Evolutionary conservation across 2,329 filamentous ascomycete genomes (phyloP).

Genomic region (Plectosphaerella sp.): DNA sequence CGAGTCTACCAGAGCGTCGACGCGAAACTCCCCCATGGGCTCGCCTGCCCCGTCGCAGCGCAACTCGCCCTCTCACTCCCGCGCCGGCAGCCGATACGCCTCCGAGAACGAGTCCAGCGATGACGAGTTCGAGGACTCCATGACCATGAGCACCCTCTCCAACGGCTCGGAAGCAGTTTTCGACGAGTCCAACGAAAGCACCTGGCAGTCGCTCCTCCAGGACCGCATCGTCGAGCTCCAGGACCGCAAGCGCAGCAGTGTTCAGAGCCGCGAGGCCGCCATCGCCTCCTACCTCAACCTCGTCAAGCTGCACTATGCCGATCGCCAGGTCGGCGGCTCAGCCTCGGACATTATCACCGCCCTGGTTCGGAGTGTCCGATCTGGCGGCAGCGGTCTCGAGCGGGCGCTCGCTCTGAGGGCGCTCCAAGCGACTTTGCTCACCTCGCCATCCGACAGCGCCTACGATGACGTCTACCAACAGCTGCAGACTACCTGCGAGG

Average conservation of each 20-base stretch:
- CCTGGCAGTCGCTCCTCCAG: slow-evolving; percentile 59
- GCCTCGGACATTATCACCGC: slow-evolving; percentile 59
- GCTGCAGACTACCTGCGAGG: slow-evolving; percentile 60
- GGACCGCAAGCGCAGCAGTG: slow-evolving; percentile 72
- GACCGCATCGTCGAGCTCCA: slow-evolving; percentile 68
- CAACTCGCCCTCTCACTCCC: slow-evolving; percentile 55
- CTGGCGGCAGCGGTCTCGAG: slow-evolving; percentile 65
- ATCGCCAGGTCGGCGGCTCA: slow-evolving; percentile 54
- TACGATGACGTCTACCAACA: slow-evolving; percentile 57
- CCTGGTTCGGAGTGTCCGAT: slow-evolving; percentile 66
- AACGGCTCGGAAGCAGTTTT: slow-evolving; percentile 46
- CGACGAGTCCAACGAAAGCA: slow-evolving; percentile 46
- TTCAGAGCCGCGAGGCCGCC: slow-evolving; percentile 62
- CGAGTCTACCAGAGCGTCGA: slow-evolving; percentile 54
- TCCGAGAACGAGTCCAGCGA: slow-evolving; percentile 61
- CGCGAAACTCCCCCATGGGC: slow-evolving; percentile 49
- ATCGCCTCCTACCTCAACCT: slow-evolving; percentile 59
- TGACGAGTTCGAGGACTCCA: slow-evolving; percentile 45
- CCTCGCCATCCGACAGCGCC: slow-evolving; percentile 58
- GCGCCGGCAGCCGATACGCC: slow-evolving; percentile 55
- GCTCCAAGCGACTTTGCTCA: slow-evolving; percentile 65
- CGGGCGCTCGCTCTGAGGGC: slow-evolving; percentile 67
- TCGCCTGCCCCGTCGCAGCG: slow-evolving; percentile 55
- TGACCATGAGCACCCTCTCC: slow-evolving; percentile 38
- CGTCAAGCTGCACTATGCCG: slow-evolving; percentile 63